A percentile compares a stretch with the other conserved stretches of the same genome.
phyloP scores from a whole-genome alignment of 73 alveolate genomes.

The Paramecium octaurelia region DNA sequence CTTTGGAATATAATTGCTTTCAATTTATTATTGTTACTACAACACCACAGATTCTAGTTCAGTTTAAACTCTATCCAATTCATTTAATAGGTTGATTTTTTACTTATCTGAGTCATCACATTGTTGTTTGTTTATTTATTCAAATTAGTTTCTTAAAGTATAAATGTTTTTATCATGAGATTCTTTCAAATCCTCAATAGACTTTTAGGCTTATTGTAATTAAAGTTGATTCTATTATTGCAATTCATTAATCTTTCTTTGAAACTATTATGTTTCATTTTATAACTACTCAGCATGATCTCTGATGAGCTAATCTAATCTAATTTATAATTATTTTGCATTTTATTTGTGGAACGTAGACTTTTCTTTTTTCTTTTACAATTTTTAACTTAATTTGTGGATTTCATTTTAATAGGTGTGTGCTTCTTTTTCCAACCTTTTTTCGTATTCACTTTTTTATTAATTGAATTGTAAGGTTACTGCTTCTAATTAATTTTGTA shows the following conservation, averaged over 20 bases:
- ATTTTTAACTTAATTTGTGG: not conserved
- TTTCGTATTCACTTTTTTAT: not conserved
- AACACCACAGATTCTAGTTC: constrained; percentile 32
- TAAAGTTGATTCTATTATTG: not conserved
- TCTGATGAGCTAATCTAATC: not conserved
- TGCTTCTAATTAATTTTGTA: not conserved
- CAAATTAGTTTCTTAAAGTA: not conserved
- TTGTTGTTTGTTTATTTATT: not conserved
- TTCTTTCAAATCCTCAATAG: not conserved
- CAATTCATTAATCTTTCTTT: not conserved
- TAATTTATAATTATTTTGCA: not conserved
- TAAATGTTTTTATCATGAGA: not conserved
- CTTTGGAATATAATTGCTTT: constrained; percentile 25
- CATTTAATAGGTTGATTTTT: not conserved
- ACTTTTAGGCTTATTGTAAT: not conserved
- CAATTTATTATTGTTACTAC: constrained; percentile 13
- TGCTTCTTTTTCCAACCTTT: not conserved
- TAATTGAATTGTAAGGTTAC: not conserved
- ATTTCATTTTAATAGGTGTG: not conserved
- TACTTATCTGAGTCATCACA: constrained; percentile 20
- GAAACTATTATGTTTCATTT: not conserved
- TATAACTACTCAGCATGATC: constrained; percentile 12
- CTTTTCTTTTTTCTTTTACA: not conserved
- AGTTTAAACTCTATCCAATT: constrained; percentile 12
- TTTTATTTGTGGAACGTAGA: not conserved